A percentile compares a stretch with the other conserved stretches of the same genome.
phyloP scores from a whole-genome alignment of 2,329 filamentous ascomycete species.

The Pyricularia grisea region DNA sequence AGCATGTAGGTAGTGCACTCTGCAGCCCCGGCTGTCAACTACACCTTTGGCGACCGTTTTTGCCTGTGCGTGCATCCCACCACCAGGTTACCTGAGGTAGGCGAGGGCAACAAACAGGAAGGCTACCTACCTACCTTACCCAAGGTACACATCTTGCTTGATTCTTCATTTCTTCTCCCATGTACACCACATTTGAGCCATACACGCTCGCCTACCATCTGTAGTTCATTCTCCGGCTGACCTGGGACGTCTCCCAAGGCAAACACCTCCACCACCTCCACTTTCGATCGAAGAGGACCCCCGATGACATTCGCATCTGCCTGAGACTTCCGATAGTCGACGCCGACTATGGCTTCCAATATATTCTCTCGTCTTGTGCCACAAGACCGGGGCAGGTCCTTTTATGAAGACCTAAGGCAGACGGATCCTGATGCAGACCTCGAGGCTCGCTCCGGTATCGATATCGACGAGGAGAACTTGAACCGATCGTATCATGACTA shows the following conservation, averaged over 20 bases:
- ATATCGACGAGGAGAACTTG: constrained; percentile 44
- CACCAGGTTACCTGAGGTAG: background rate
- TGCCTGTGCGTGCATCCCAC: background rate
- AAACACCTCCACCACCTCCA: background rate
- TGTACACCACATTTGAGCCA: background rate
- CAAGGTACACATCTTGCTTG: background rate
- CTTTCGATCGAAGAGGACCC: background rate
- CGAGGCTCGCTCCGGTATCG: constrained; percentile 31
- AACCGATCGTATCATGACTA: constrained; percentile 40
- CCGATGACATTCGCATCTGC: background rate
- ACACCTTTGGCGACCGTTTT: background rate
- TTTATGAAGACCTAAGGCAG: constrained; percentile 38
- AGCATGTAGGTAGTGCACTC: background rate
- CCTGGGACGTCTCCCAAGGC: background rate
- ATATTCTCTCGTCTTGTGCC: constrained; percentile 35
- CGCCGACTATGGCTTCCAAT: constrained; percentile 32
- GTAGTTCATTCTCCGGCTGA: background rate
- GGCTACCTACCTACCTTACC: background rate
- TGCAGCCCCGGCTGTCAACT: background rate
- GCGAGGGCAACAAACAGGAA: background rate
- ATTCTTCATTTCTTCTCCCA: background rate
- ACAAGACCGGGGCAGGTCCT: constrained; percentile 28
- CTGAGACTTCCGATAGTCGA: background rate
- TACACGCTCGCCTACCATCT: background rate
- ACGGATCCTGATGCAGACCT: constrained; percentile 28